A percentile compares a stretch with the other conserved stretches of the same genome.
phyloP scores from a whole-genome alignment of 139 green algal species.

The Dunaliella sp. region DNA sequence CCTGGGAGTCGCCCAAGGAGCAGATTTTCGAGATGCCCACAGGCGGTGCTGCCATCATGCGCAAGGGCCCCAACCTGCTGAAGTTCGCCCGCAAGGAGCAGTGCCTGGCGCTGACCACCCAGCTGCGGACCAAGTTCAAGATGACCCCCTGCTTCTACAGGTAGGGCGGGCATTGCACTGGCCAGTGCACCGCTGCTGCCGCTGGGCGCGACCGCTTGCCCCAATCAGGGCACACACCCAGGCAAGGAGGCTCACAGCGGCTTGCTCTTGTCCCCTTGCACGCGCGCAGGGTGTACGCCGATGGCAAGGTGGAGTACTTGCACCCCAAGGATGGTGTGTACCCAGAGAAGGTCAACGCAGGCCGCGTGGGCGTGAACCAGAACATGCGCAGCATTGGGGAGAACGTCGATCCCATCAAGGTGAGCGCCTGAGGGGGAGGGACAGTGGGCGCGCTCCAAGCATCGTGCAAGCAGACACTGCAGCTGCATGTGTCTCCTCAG shows the following conservation, averaged over 20 bases:
- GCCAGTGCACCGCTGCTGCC: neutral
- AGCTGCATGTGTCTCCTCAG: neutral
- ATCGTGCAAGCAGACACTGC: no score
- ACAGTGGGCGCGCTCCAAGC: neutral
- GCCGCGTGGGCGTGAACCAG: conserved; percentile 80
- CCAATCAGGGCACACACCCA: no score
- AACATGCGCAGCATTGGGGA: conserved; percentile 93
- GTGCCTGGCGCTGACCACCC: conserved; percentile 91
- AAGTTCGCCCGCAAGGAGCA: conserved; percentile 99
- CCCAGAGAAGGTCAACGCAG: conserved; percentile 98
- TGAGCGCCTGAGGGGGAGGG: conserved; percentile 17
- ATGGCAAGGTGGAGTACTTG: conserved; percentile 97
- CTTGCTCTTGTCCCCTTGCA: neutral
- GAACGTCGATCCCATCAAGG: conserved; percentile 88
- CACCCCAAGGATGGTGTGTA: conserved; percentile 98
- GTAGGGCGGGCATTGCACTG: neutral
- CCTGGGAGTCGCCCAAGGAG: conserved; percentile 96
- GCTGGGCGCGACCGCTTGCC: neutral
- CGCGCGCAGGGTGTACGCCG: conserved; percentile 75
- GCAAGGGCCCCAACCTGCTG: conserved; percentile 96
- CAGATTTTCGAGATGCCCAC: conserved; percentile 99
- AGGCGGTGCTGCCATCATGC: conserved; percentile 97
- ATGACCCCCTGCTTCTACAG: conserved; percentile 87
- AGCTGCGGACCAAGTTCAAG: conserved; percentile 99
- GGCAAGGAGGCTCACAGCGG: no score